Evolutionary conservation across 768 basidiomycete species (phyloP).

Genomic region (Pholiota microspora): DNA sequence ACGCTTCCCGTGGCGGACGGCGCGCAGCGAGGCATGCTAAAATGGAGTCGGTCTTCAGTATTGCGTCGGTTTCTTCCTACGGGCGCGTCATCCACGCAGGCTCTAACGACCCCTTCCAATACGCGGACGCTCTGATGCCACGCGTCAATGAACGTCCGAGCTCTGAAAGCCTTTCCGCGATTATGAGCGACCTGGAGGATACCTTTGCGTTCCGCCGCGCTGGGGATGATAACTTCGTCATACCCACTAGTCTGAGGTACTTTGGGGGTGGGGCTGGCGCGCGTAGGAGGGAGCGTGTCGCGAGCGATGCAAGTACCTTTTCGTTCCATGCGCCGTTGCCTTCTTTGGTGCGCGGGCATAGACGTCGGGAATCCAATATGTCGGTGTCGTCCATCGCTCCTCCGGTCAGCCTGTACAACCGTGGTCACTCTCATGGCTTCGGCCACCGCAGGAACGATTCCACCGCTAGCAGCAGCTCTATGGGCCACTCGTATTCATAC

Average conservation of each 20-base stretch:
- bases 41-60: constrained; percentile 66
- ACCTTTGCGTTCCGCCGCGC: constrained; percentile 59
- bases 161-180: neutral
- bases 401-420: constrained; percentile 72
- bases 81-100: constrained; percentile 66
- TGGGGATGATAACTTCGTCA: neutral
- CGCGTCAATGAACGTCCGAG: constrained; percentile 50
- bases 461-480: constrained; percentile 52
- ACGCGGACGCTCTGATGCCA: constrained; percentile 38
- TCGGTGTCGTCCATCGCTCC: constrained; percentile 56
- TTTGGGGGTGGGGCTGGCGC: neutral
- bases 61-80: constrained; percentile 79
- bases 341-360: constrained; percentile 37
- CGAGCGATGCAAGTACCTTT: constrained; percentile 77
- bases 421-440: constrained; percentile 39
- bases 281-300: constrained; percentile 50
- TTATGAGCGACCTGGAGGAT: constrained; percentile 63
- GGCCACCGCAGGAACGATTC: constrained; percentile 58
- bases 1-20: constrained; percentile 14
- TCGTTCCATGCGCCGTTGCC: constrained; percentile 52
- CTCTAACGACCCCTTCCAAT: constrained; percentile 71
- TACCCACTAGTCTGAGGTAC: neutral
- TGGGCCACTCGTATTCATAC: constrained; percentile 29
- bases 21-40: constrained; percentile 38
- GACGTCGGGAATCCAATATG: constrained; percentile 60